phyloP scores from a whole-genome alignment of 768 basidiomycete genomes.

The Lactarius indigo region DNA sequence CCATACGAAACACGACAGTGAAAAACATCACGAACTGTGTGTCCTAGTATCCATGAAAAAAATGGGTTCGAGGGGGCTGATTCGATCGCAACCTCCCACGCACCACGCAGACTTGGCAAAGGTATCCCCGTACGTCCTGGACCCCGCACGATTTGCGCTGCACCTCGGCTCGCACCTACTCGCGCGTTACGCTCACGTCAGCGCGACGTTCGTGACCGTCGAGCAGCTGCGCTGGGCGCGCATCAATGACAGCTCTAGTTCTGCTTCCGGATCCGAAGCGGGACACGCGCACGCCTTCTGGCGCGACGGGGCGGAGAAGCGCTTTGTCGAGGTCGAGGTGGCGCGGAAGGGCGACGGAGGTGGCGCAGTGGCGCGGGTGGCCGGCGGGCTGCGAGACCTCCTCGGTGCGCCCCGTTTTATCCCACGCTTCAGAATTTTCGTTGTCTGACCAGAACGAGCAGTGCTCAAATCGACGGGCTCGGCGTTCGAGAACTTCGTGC shows the following conservation, averaged over 20 bases:
- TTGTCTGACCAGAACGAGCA: slow-evolving; percentile 29
- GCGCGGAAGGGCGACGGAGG: background rate
- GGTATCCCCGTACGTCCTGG: slow-evolving; percentile 80
- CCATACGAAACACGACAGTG: slow-evolving; percentile 26
- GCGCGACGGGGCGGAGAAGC: slow-evolving; percentile 90
- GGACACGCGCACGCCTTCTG: slow-evolving; percentile 79
- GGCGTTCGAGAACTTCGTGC: slow-evolving; percentile 73
- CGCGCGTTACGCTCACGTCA: slow-evolving; percentile 72
- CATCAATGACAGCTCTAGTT: slow-evolving; percentile 45
- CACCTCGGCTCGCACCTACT: slow-evolving; percentile 84
- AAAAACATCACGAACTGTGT: slow-evolving; percentile 40
- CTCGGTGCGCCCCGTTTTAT: slow-evolving; percentile 49
- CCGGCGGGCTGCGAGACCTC: slow-evolving; percentile 68
- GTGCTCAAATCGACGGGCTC: slow-evolving; percentile 91
- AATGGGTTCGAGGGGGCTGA: background rate
- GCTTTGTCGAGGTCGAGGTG: slow-evolving; percentile 58
- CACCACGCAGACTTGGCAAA: slow-evolving; percentile 76
- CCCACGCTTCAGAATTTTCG: background rate
- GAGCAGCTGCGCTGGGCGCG: slow-evolving; percentile 85
- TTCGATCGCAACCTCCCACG: background rate
- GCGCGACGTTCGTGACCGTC: slow-evolving; percentile 64
- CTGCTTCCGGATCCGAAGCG: slow-evolving; percentile 32
- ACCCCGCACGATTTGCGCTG: slow-evolving; percentile 80
- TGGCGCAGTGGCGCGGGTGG: slow-evolving; percentile 25
- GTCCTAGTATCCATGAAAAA: background rate